Conservation (phyloP, 2,329 filamentous ascomycete genomes). For the Fusarium circinatum region DNA sequence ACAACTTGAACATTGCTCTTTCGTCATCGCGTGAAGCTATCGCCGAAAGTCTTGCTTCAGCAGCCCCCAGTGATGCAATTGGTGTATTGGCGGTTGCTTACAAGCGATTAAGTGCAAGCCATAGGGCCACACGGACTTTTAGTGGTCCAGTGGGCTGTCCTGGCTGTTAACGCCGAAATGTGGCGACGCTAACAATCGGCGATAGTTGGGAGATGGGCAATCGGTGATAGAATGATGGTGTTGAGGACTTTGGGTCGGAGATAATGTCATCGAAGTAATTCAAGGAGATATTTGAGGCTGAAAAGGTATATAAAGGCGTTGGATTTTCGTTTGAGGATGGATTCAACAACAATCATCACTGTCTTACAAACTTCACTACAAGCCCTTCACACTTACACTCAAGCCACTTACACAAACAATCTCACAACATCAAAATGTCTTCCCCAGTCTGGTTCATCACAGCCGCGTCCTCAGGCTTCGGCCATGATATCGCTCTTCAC, state of each 20-base stretch:
- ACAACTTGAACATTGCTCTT: not conserved
- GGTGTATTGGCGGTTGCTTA: too few species aligned
- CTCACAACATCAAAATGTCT: not conserved
- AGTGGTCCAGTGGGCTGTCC: not conserved
- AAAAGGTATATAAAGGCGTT: not conserved
- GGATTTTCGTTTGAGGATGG: not conserved
- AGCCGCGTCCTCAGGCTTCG: slow-evolving; percentile 63
- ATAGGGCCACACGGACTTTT: not conserved
- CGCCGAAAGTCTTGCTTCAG: not conserved
- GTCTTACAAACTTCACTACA: not conserved
- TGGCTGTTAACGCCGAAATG: slow-evolving; percentile 17
- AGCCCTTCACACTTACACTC: not conserved
- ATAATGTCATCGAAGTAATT: not conserved
- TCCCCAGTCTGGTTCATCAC: slow-evolving; percentile 63
- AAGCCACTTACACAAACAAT: not conserved
- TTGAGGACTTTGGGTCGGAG: not conserved
- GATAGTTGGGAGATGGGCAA: slow-evolving; percentile 3
- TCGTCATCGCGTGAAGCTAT: not conserved
- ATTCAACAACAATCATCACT: not conserved
- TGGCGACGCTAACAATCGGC: slow-evolving; percentile 20
- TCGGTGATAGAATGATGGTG: slow-evolving; percentile 4
- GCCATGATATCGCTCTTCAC: slow-evolving; percentile 54
- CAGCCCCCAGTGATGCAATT: not conserved
- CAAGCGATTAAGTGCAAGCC: not conserved
- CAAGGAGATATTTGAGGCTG: accelerated